A percentile compares a stretch with the other conserved stretches of the same genome.
These are phyloP conservation scores for Rhizoctonia solani DNA, from an alignment of 1,284 basidiomycete species.

Conservation along the genomic window DNA sequence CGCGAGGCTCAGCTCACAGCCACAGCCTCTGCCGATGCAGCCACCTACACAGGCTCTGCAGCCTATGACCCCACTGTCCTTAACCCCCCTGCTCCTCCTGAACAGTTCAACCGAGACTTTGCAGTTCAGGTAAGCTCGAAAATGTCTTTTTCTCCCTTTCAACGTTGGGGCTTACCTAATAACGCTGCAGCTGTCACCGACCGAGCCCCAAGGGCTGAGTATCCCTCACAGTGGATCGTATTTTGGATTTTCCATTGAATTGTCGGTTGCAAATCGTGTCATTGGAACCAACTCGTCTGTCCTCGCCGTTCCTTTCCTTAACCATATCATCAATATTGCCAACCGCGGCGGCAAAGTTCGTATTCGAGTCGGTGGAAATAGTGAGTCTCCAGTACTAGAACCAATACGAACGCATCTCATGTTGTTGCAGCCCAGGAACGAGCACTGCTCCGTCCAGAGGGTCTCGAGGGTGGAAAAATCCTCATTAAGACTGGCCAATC, in stretches of 20 bases:
- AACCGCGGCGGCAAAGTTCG: slow-evolving; percentile 59
- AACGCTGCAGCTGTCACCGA: not conserved
- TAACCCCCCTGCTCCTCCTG: slow-evolving; percentile 29
- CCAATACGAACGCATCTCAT: slow-evolving; percentile 49
- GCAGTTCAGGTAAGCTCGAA: slow-evolving; percentile 26
- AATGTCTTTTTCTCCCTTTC: not conserved
- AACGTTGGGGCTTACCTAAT: not conserved
- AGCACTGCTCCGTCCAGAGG: slow-evolving; percentile 22
- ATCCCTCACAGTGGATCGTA: slow-evolving; percentile 25
- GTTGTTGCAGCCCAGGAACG: slow-evolving; percentile 29
- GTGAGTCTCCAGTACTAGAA: slow-evolving; percentile 52
- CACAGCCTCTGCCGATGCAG: slow-evolving; percentile 2
- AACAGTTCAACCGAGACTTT: slow-evolving; percentile 8
- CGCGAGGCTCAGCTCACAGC: not conserved
- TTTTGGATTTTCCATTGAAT: slow-evolving; percentile 37
- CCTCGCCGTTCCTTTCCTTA: slow-evolving; percentile 70
- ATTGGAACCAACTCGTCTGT: slow-evolving; percentile 43
- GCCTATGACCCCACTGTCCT: slow-evolving; percentile 34
- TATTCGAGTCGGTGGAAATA: slow-evolving; percentile 78
- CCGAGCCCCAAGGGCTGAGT: not conserved
- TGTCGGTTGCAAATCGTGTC: slow-evolving; percentile 48
- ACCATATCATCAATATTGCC: slow-evolving; percentile 69
- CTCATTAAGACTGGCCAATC: slow-evolving; percentile 25
- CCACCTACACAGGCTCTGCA: slow-evolving; percentile 5
- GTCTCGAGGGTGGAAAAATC: slow-evolving; percentile 19